phyloP scores from a whole-genome alignment of 2,329 filamentous ascomycete species.

The Proliferodiscus dingleyae region DNA sequence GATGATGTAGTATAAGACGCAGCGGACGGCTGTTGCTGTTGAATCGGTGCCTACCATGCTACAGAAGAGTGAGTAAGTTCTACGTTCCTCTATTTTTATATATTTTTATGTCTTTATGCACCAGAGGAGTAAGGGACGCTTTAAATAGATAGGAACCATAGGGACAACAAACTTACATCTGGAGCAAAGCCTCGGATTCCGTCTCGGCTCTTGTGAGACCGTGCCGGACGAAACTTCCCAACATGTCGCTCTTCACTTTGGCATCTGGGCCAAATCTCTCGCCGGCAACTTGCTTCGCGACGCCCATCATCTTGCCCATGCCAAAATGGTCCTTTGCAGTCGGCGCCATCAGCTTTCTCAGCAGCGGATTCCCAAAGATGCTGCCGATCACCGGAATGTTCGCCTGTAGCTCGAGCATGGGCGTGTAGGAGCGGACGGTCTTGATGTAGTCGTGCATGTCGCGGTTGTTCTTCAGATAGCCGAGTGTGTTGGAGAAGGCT shows the following conservation, averaged over 20 bases:
- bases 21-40: slow-evolving; percentile 49
- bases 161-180: too few species aligned
- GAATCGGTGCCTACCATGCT: slow-evolving; percentile 51
- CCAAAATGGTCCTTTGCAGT: slow-evolving; percentile 35
- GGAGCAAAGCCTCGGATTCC: slow-evolving; percentile 15
- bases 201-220: slow-evolving; percentile 20
- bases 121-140: too few species aligned
- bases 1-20: slow-evolving; percentile 42
- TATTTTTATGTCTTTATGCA: too few species aligned
- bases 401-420: neutral
- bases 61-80: slow-evolving; percentile 56
- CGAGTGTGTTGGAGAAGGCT: neutral
- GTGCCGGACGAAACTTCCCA: slow-evolving; percentile 40
- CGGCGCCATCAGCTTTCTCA: neutral
- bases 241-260: slow-evolving; percentile 46
- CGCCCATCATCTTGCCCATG: slow-evolving; percentile 37
- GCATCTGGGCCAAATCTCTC: slow-evolving; percentile 41
- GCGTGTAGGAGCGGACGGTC: neutral
- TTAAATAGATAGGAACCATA: too few species aligned
- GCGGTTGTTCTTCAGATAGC: neutral
- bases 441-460: neutral
- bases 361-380: neutral
- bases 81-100: too few species aligned
- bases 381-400: neutral
- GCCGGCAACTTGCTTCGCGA: slow-evolving; percentile 40